phyloP scores from a whole-genome alignment of 768 basidiomycete genomes.

The Agrocybe praecox region DNA sequence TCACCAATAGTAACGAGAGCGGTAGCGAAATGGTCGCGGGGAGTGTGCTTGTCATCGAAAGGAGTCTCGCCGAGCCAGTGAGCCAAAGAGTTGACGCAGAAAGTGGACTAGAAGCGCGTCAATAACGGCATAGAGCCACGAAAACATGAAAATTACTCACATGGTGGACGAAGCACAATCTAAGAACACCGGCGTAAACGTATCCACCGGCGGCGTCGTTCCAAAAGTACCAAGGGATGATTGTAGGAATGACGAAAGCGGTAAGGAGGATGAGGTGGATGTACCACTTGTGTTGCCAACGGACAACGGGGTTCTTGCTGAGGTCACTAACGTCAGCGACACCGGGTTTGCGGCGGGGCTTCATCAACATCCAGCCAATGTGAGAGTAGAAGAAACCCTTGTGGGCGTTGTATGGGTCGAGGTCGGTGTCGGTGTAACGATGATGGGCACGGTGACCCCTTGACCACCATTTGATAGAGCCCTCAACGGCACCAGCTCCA shows the following conservation, averaged over 20 bases:
- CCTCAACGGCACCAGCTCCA: slow-evolving; percentile 93
- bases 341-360: slow-evolving; percentile 87
- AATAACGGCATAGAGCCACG: background rate
- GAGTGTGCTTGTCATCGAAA: slow-evolving; percentile 95
- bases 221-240: slow-evolving; percentile 82
- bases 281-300: slow-evolving; percentile 90
- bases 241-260: slow-evolving; percentile 74
- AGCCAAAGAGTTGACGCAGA: slow-evolving; percentile 95
- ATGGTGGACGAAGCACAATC: slow-evolving; percentile 87
- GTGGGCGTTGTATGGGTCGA: slow-evolving; percentile 95
- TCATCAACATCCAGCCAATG: slow-evolving; percentile 92
- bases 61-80: slow-evolving; percentile 95
- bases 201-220: slow-evolving; percentile 86
- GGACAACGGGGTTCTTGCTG: slow-evolving; percentile 74
- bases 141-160: slow-evolving; percentile 42
- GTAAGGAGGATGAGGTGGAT: slow-evolving; percentile 66
- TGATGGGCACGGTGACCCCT: slow-evolving; percentile 98
- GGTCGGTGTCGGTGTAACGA: slow-evolving; percentile 94
- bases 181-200: slow-evolving; percentile 78
- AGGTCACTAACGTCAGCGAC: slow-evolving; percentile 90
- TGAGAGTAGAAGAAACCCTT: slow-evolving; percentile 88
- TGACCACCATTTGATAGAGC: slow-evolving; percentile 99
- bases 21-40: slow-evolving; percentile 86
- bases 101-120: slow-evolving; percentile 69
- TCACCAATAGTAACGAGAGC: slow-evolving; percentile 92